A percentile compares a stretch with the other conserved stretches of the same genome.
These are phyloP conservation scores for Tetrahymena borealis DNA, from an alignment of 73 alveolate species.

Conservation along the genomic window DNA sequence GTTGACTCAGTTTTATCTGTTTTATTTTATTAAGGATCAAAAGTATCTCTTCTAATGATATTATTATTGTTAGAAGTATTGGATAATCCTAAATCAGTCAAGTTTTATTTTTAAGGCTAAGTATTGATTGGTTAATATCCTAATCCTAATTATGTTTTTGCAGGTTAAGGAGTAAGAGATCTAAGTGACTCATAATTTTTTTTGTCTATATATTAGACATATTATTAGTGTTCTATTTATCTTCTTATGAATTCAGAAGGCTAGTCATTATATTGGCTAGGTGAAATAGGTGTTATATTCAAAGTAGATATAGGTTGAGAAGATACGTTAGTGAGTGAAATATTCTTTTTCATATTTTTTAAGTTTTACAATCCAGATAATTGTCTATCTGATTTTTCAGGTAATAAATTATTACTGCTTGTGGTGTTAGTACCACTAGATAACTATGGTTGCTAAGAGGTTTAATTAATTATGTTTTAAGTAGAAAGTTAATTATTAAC, in stretches of 20 bases:
- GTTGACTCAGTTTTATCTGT: background rate
- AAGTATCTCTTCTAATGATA: background rate
- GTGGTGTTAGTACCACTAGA: background rate
- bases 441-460: too few species aligned
- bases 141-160: background rate
- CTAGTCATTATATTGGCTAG: background rate
- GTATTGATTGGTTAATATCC: background rate
- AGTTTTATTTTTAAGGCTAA: background rate
- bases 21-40: background rate
- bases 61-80: background rate
- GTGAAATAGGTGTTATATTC: background rate
- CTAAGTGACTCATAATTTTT: background rate
- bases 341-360: background rate
- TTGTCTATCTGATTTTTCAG: background rate
- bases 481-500: background rate
- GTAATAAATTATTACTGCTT: background rate
- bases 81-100: background rate
- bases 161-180: background rate
- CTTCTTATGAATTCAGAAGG: background rate
- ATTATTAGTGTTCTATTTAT: background rate
- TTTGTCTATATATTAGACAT: background rate
- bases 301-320: background rate
- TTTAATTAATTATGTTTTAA: too few species aligned
- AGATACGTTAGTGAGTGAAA: background rate
- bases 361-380: background rate